These are phyloP conservation scores for Leccinum olivaceopallidum DNA, from an alignment of 768 basidiomycete species.

Conservation along the genomic window DNA sequence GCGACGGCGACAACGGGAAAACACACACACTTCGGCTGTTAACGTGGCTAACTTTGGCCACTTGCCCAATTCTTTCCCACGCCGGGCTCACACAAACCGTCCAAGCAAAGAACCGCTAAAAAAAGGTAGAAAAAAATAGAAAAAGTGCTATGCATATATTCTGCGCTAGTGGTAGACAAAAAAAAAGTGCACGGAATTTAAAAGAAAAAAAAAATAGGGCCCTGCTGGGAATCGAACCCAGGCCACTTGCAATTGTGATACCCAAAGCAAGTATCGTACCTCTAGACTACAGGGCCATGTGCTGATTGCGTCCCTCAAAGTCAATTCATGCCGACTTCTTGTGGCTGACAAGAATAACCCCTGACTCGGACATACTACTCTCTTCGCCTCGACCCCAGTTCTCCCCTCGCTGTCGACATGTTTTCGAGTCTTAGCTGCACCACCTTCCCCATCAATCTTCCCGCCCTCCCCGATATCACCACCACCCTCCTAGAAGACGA, in stretches of 20 bases:
- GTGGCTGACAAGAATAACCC: conserved; percentile 20
- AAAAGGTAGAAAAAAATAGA: too few species aligned
- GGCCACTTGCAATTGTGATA: conserved; percentile 35
- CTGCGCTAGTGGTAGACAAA: too few species aligned
- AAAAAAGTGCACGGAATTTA: too few species aligned
- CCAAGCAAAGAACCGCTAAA: neutral
- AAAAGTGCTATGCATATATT: too few species aligned
- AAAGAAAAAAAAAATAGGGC: conserved; percentile 21
- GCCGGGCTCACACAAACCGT: conserved; percentile 6
- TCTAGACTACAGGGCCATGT: conserved; percentile 36
- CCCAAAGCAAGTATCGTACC: conserved; percentile 42
- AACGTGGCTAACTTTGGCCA: conserved; percentile 29
- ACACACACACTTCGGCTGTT: conserved; percentile 6
- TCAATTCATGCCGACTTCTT: neutral
- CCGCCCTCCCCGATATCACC: neutral
- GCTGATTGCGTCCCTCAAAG: accelerated
- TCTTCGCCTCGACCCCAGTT: neutral
- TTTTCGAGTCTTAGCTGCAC: conserved; percentile 18
- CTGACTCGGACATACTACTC: neutral
- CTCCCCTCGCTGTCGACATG: conserved; percentile 22
- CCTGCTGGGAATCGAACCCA: conserved; percentile 41
- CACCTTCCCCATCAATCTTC: conserved; percentile 9
- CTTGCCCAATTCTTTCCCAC: conserved; percentile 21
- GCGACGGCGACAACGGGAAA: conserved; percentile 25
- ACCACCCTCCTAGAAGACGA: neutral